phyloP scores from a whole-genome alignment of 2,329 filamentous ascomycete genomes.

The Curvularia sp. region DNA sequence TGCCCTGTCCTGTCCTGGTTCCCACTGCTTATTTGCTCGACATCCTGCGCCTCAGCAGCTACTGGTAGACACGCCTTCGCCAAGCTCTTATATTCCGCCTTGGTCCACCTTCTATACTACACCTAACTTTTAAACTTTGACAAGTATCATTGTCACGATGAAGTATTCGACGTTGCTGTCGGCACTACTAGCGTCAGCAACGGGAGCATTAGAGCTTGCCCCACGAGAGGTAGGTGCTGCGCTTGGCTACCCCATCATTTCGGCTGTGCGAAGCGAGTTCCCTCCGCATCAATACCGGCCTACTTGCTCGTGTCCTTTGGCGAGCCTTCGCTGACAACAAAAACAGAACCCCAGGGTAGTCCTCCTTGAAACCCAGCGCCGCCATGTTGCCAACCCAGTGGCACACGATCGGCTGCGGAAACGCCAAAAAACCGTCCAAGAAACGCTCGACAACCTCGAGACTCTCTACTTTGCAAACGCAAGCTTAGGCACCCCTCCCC shows the following conservation, averaged over 20 bases:
- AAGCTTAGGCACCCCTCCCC: slow-evolving; percentile 63
- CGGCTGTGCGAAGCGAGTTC: slow-evolving; percentile 25
- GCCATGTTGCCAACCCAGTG: slow-evolving; percentile 55
- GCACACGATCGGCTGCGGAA: slow-evolving; percentile 56
- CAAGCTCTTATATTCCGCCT: slow-evolving; percentile 17
- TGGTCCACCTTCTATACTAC: slow-evolving; percentile 1
- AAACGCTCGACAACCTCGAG: slow-evolving; percentile 63
- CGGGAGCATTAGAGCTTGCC: slow-evolving; percentile 39
- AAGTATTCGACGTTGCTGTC: slow-evolving; percentile 41
- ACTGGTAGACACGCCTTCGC: slow-evolving; percentile 4
- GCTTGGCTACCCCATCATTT: slow-evolving; percentile 31
- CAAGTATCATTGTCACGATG: slow-evolving; percentile 32
- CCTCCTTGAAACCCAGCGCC: slow-evolving; percentile 59
- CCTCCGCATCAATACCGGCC: slow-evolving; percentile 12
- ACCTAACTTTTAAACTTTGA: neutral
- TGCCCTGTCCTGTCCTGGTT: slow-evolving; percentile 7
- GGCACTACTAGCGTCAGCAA: slow-evolving; percentile 39
- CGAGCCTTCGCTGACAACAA: neutral
- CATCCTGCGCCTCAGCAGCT: slow-evolving; percentile 3
- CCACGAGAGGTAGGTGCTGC: slow-evolving; percentile 47
- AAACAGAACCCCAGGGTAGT: slow-evolving; percentile 55
- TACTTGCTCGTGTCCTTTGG: neutral
- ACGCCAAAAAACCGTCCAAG: slow-evolving; percentile 52
- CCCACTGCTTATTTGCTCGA: neutral
- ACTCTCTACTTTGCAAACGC: slow-evolving; percentile 67